phyloP scores from a whole-genome alignment of 1,139 yeast species.

The Candida buenavistaensis region DNA sequence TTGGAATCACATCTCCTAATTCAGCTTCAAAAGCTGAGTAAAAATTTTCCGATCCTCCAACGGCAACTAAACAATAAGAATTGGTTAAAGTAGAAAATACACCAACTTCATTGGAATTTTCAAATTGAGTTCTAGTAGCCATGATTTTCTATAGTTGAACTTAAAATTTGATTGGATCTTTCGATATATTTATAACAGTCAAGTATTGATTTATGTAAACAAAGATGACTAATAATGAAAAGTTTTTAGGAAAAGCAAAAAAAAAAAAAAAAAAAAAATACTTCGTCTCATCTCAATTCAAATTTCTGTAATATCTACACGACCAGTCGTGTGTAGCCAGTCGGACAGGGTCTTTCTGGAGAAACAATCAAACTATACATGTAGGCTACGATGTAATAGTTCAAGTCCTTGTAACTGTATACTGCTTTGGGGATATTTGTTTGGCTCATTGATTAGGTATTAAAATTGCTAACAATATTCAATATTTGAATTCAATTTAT shows the following conservation, averaged over 20 bases:
- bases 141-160: slow-evolving; percentile 16
- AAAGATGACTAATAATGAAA: slow-evolving; percentile 4
- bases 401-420: no score
- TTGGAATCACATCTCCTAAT: slow-evolving; percentile 93
- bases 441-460: no score
- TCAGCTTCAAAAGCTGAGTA: slow-evolving; percentile 98
- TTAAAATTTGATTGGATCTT: not conserved
- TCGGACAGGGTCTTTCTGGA: no score
- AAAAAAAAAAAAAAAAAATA: slow-evolving; percentile 4
- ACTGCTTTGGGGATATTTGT: no score
- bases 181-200: not conserved
- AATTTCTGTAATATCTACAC: no score
- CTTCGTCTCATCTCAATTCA: slow-evolving; percentile 2
- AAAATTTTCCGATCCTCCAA: slow-evolving; percentile 97
- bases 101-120: slow-evolving; percentile 97
- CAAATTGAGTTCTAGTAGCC: slow-evolving; percentile 71
- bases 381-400: no score
- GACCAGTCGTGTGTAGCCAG: no score
- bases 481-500: no score
- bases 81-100: slow-evolving; percentile 96
- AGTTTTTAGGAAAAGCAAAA: not conserved
- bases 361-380: no score
- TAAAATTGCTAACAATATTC: no score
- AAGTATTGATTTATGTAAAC: slow-evolving; percentile 4
- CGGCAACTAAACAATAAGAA: slow-evolving; percentile 93